These are phyloP conservation scores for Afroboletus lepidellus DNA, from an alignment of 1,284 basidiomycete genomes.

Conservation along the genomic window DNA sequence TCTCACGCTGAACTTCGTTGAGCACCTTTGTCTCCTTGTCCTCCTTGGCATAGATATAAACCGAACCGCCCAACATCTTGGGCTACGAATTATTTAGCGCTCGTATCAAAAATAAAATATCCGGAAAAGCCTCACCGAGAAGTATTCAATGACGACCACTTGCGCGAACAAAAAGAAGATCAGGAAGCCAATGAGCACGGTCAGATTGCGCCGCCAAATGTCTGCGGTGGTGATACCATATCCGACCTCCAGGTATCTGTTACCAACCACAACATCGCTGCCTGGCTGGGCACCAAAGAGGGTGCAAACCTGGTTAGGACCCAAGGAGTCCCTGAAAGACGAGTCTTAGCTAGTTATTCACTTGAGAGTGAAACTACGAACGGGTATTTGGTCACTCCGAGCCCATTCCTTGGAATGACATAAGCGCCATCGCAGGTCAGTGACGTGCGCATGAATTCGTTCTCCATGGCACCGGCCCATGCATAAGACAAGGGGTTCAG, in stretches of 20 bases:
- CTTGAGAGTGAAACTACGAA: conserved; percentile 38
- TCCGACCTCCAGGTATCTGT: conserved; percentile 57
- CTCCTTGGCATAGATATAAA: conserved; percentile 73
- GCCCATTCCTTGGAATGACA: conserved; percentile 70
- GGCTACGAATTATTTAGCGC: conserved; percentile 37
- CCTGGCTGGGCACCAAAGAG: conserved; percentile 58
- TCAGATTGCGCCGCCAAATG: conserved; percentile 60
- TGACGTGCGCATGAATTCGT: conserved; percentile 76
- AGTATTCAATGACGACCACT: conserved; percentile 58
- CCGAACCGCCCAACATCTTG: conserved; percentile 45
- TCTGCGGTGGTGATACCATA: conserved; percentile 51
- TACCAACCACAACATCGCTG: conserved; percentile 47
- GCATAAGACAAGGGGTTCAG: conserved; percentile 77
- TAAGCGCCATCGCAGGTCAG: conserved; percentile 67
- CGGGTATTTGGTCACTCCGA: conserved; percentile 65
- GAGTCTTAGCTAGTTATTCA: conserved; percentile 5
- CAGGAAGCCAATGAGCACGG: conserved; percentile 61
- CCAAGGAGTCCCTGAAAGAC: conserved; percentile 43
- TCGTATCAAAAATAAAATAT: background rate
- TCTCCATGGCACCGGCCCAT: conserved; percentile 80
- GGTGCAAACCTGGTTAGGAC: conserved; percentile 69
- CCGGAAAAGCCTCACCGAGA: conserved; percentile 46
- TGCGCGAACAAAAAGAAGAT: conserved; percentile 67
- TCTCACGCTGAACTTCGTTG: conserved; percentile 60
- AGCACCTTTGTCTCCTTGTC: conserved; percentile 63